Percentiles rank a stretch among this genome's conserved stretches.
These are phyloP conservation scores for Xanthoceras sorbifolium DNA, from an alignment of 345 rosid species.

Conservation along the genomic window DNA sequence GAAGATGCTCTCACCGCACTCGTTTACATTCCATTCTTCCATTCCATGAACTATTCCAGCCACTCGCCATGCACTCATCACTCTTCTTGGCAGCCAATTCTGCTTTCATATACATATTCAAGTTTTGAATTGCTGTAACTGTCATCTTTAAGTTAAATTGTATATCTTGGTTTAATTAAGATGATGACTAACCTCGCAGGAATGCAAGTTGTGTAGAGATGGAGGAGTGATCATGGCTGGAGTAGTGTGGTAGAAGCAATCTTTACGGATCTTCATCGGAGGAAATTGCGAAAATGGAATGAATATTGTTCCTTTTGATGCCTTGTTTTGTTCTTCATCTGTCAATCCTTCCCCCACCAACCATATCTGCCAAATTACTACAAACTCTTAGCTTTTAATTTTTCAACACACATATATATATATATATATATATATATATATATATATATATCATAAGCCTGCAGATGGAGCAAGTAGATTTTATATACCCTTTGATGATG, in stretches of 20 bases:
- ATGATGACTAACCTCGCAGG: slow-evolving; percentile 24
- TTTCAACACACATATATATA: background rate
- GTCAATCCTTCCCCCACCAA: slow-evolving; percentile 19
- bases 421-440: no score
- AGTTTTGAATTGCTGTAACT: no score
- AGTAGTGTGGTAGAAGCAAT: slow-evolving; percentile 19
- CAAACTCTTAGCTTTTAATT: background rate
- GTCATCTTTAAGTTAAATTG: no score
- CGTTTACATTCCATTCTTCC: slow-evolving; percentile 21
- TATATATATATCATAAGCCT: no score
- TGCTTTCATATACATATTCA: background rate
- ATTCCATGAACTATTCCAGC: slow-evolving; percentile 11
- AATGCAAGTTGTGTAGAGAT: slow-evolving; percentile 11
- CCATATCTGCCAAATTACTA: background rate
- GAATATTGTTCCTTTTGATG: slow-evolving; percentile 3
- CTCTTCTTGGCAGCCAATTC: slow-evolving; percentile 27
- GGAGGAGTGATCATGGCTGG: slow-evolving; percentile 16
- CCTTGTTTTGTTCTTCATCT: slow-evolving; percentile 11
- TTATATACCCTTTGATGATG: background rate
- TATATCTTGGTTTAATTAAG: no score
- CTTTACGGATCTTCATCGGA: slow-evolving; percentile 11
- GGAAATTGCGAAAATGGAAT: slow-evolving; percentile 14
- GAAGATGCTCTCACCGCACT: slow-evolving; percentile 13
- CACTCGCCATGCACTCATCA: slow-evolving; percentile 25
- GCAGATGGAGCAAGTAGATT: background rate